Base-by-base conservation (phyloP, 306 rosid genomes). In the Vigna reflexopilosa region DNA sequence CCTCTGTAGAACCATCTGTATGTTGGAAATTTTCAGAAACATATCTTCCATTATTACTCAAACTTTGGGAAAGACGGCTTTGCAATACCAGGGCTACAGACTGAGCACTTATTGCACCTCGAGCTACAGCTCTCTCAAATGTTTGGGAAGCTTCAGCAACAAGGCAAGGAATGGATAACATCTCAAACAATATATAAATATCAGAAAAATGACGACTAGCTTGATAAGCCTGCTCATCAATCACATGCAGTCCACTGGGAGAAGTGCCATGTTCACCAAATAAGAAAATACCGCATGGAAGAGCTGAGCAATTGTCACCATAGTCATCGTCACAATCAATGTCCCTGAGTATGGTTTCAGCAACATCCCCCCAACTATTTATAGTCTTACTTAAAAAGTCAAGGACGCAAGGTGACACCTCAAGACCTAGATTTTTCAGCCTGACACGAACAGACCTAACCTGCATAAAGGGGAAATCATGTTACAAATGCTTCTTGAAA, bases 301-400 rank as follows among this genome's bases (percentile, higher is more conserved):
- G 54, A 74, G 87, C 82, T 49, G 94, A 83, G 87, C 91, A 83
- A 75, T 73, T 87, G 71, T 91, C 98, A 70, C 89, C 92, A 78
- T 85, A 89, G 82, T 89, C 98, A 70, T 91, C 96, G 51, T 93
- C 97, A 82, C 94, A 86, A 81, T 96, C 96, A 76, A 96, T 90
- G 81, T 96, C 99, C 86, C 96, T 85, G 17, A 96, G 96, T 72
- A 96, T 81, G 74, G 96, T 86, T 87, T 96, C 99, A 72, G 99
- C 96, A 87, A 91, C 99, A 88, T 93, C 98, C 69, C 98, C 98
- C 98, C 99, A 93, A 85, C 98, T 93, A 88, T 93, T 93, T 81
- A 93, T 87, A 80, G 96, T 96, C 82, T 86, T 93, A 70, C 98
- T 88, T 83, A 96, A 87, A 84, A 96, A 90, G 70, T 93, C 96